phyloP scores from a whole-genome alignment of 352 stramenopile genomes.

The Globisporangium canariense region DNA sequence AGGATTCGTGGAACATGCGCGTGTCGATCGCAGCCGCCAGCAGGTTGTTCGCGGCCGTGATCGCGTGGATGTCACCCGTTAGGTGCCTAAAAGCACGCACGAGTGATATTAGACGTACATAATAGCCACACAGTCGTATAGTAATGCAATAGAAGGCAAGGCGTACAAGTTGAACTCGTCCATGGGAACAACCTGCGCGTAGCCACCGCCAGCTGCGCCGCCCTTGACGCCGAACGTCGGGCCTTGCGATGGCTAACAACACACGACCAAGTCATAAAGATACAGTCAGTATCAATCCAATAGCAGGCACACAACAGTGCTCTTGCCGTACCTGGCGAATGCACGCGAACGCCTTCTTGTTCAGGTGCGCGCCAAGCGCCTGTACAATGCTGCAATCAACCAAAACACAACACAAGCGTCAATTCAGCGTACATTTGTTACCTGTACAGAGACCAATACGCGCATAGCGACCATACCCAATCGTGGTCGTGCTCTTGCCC shows the following conservation, averaged over 20 bases:
- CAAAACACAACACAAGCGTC: conserved; percentile 45
- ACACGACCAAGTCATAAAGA: conserved; percentile 10
- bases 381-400: conserved; percentile 85
- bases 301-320: conserved; percentile 22
- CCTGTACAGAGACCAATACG: not conserved
- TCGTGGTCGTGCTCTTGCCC: conserved; percentile 99
- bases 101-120: not conserved
- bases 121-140: conserved; percentile 43
- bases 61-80: conserved; percentile 98
- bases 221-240: conserved; percentile 99
- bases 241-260: conserved; percentile 90
- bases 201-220: conserved; percentile 80
- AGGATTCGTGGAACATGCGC: conserved; percentile 96
- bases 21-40: conserved; percentile 97
- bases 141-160: conserved; percentile 54
- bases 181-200: conserved; percentile 94
- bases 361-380: conserved; percentile 89
- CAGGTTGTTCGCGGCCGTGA: conserved; percentile 98
- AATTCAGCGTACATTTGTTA: not conserved
- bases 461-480: conserved; percentile 55
- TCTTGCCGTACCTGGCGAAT: conserved; percentile 89
- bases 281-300: not conserved
- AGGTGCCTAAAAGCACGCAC: conserved; percentile 73
- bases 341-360: conserved; percentile 95
- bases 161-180: conserved; percentile 98